Evolutionary conservation across 305 asterid genomes (phyloP).

Genomic region (Plantago coronopus): DNA sequence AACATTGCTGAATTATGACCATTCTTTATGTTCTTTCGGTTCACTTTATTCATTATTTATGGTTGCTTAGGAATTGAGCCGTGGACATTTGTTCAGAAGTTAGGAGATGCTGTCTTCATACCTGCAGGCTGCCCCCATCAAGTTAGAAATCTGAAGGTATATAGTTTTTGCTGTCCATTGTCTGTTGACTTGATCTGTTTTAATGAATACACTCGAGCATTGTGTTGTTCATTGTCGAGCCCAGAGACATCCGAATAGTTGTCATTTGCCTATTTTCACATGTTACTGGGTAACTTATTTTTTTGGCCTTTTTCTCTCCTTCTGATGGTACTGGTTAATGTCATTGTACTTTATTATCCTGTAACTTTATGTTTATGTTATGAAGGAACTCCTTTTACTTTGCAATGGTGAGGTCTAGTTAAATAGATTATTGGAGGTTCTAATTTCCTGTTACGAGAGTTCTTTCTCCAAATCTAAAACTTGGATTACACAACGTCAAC

Average conservation of each 20-base stretch:
- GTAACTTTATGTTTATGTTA: too few species aligned
- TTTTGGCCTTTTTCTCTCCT: too few species aligned
- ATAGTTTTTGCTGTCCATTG: background rate
- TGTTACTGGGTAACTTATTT: too few species aligned
- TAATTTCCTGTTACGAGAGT: too few species aligned
- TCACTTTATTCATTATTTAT: background rate
- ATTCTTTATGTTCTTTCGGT: background rate
- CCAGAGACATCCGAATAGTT: background rate
- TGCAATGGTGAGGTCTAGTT: too few species aligned
- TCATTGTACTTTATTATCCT: too few species aligned
- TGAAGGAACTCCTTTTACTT: too few species aligned
- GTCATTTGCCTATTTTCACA: too few species aligned
- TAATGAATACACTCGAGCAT: background rate
- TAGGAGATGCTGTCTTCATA: constrained; percentile 11
- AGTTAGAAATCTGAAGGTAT: constrained; percentile 9
- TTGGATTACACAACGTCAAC: too few species aligned
- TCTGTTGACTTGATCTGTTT: background rate
- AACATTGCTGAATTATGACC: background rate
- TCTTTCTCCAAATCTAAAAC: too few species aligned
- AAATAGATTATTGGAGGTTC: too few species aligned
- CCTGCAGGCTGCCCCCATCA: constrained; percentile 15
- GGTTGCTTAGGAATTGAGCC: constrained; percentile 4
- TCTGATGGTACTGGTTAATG: too few species aligned
- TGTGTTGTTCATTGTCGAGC: background rate
- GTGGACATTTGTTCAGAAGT: constrained; percentile 11